These are phyloP conservation scores for Claviceps humidiphila DNA, from an alignment of 2,329 filamentous ascomycete species.

Conservation along the genomic window DNA sequence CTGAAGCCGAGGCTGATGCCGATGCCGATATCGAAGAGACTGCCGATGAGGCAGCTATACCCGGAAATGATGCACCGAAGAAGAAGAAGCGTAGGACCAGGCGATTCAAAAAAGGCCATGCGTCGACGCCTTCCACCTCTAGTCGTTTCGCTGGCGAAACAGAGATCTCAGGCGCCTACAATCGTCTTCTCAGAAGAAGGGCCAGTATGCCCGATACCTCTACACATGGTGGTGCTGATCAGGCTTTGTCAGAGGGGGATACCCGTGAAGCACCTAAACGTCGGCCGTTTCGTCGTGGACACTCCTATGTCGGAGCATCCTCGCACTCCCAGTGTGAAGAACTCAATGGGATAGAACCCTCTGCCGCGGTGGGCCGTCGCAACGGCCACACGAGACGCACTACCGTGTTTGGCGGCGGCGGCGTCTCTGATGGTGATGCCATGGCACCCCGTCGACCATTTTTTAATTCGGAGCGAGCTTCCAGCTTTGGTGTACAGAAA, in stretches of 20 bases:
- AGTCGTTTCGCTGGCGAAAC: conserved; percentile 29
- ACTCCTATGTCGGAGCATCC: conserved; percentile 41
- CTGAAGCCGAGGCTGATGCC: conserved; percentile 20
- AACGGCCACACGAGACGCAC: conserved; percentile 52
- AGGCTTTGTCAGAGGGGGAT: conserved; percentile 63
- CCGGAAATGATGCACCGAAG: conserved; percentile 26
- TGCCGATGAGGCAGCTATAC: conserved; percentile 55
- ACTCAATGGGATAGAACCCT: conserved; percentile 37
- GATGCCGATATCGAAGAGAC: conserved; percentile 41
- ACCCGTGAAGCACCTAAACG: conserved; percentile 47
- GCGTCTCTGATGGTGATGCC: conserved; percentile 49
- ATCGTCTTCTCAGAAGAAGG: conserved; percentile 45
- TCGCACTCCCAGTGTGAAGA: conserved; percentile 33
- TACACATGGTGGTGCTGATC: conserved; percentile 33
- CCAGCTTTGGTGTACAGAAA: conserved; percentile 65
- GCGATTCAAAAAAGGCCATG: conserved; percentile 37
- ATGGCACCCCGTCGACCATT: conserved; percentile 43
- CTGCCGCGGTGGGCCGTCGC: conserved; percentile 34
- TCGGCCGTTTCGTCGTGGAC: conserved; percentile 39
- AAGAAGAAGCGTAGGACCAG: conserved; percentile 51
- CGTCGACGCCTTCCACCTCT: conserved; percentile 55
- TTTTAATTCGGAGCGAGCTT: conserved; percentile 52
- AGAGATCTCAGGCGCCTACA: conserved; percentile 27
- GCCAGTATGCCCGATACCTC: conserved; percentile 50
- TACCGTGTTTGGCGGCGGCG: conserved; percentile 52